Evolutionary conservation across 1,284 basidiomycete species (phyloP), one percentile per base, ranked within the genome.

Genomic region (Ceratobasidium papillatum): DNA sequence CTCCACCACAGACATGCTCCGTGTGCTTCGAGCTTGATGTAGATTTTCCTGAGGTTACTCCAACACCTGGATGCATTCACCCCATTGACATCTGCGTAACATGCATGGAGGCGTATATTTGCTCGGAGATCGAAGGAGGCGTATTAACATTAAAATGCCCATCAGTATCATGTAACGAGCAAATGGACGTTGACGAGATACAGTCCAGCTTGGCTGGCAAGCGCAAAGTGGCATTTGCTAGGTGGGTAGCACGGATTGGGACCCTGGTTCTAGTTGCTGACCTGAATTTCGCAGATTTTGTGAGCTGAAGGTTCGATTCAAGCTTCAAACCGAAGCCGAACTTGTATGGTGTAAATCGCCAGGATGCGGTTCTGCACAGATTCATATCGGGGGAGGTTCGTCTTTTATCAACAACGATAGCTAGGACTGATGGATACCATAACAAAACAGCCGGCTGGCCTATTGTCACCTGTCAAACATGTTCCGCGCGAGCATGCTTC

Each of bases 381-480:
- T 65, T 17, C 63, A 65, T n/a, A 25, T 51, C 7, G 63, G 63
- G 14, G 63, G 63, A 32, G 43, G 63, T 65, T 25, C n/a, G 36
- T 63, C 25, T 25, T 25, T 17, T 49, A n/a, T 49, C n/a, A n/a
- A 22, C 25, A n/a, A n/a, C 8, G 19, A 22, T 17, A n/a, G 19
- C 47, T 43, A 8, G 47, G 47, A 14, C 25, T 32, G 27, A 36
- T 32, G 25, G 27, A 30, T 22, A 30, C 25, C 22, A n/a, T 58
- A 14, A 19, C 17, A 58, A 47, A 32, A 32, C 32, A 65, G 63
- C 43, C n/a, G 63, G 25, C 19, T 51, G 43, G 45, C 63, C 63
- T 32, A 65, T 65, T 34, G 63, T 65, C 17, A 65, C 63, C n/a
- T 65, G 63, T n/a, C 63, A 65, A 51, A 34, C 30, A 45, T 65